phyloP scores from a whole-genome alignment of 768 basidiomycete species.

The Rhodosporidiobolus odoratus region DNA sequence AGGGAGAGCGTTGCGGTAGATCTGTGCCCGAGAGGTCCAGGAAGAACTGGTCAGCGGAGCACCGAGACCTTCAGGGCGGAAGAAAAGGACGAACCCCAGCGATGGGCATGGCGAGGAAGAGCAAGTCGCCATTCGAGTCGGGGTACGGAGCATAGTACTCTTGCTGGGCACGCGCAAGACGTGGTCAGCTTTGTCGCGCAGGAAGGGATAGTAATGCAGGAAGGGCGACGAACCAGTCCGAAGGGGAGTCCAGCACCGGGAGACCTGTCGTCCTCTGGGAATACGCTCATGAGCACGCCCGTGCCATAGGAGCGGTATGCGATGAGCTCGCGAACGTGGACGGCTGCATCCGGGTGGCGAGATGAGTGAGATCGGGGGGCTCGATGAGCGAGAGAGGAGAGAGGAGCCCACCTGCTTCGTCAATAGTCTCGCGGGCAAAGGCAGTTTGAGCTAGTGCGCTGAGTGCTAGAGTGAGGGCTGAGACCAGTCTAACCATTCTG shows the following conservation, averaged over 20 bases:
- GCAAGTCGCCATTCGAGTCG: constrained; percentile 34
- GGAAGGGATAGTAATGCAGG: too few species aligned
- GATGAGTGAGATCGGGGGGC: neutral
- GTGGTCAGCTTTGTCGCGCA: neutral
- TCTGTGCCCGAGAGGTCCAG: neutral
- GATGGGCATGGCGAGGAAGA: constrained; percentile 38
- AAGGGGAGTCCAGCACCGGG: constrained; percentile 25
- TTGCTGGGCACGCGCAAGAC: constrained; percentile 9
- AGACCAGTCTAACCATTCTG: neutral
- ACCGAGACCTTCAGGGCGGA: neutral
- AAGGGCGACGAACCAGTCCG: constrained; percentile 6
- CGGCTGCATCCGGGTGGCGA: constrained; percentile 10
- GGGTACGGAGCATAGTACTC: constrained; percentile 40
- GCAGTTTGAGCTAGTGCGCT: neutral
- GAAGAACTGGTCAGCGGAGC: neutral
- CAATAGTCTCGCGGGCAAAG: constrained; percentile 25
- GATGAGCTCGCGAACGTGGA: constrained; percentile 37
- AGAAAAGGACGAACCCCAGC: constrained; percentile 16
- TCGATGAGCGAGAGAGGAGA: neutral
- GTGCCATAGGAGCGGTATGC: constrained; percentile 17
- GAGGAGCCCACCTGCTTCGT: constrained; percentile 28
- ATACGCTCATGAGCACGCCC: constrained; percentile 30
- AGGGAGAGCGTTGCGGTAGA: constrained; percentile 38
- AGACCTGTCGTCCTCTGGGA: neutral
- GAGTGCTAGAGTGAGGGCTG: neutral